Evolutionary conservation across 495 filamentous ascomycete species (phyloP).

Genomic region (Terfezia boudieri): DNA sequence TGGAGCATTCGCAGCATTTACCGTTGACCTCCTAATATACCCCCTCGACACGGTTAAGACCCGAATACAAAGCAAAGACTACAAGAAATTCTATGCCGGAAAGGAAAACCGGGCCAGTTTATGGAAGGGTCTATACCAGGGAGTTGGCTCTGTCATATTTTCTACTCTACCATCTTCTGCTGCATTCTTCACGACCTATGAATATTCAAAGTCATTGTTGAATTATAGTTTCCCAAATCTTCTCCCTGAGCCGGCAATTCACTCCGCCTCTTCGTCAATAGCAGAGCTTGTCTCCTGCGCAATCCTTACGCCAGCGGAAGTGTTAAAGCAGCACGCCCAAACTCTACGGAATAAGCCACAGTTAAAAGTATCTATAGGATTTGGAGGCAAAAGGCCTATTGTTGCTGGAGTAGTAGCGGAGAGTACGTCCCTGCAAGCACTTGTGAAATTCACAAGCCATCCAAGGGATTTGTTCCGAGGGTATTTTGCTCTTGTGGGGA

Average conservation of each 20-base stretch:
- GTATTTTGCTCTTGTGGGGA: constrained; percentile 52
- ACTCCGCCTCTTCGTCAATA: constrained; percentile 45
- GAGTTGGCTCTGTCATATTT: constrained; percentile 69
- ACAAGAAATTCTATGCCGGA: constrained; percentile 24
- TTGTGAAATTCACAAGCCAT: constrained; percentile 20
- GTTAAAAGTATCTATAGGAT: constrained; percentile 8
- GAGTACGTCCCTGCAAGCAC: constrained; percentile 25
- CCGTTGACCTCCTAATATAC: constrained; percentile 59
- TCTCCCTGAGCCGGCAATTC: constrained; percentile 40
- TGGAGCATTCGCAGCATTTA: constrained; percentile 59
- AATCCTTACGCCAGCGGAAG: constrained; percentile 73
- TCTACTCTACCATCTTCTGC: constrained; percentile 65
- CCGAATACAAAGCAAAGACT: constrained; percentile 56
- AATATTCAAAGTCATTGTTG: constrained; percentile 40
- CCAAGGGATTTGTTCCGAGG: constrained; percentile 42
- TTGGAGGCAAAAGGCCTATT: constrained; percentile 3
- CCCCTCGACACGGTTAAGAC: constrained; percentile 75
- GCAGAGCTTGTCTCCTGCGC: constrained; percentile 65
- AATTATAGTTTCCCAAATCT: constrained; percentile 17
- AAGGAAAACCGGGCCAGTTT: constrained; percentile 32
- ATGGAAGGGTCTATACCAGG: constrained; percentile 66
- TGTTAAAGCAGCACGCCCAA: constrained; percentile 86
- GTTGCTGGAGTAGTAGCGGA: neutral
- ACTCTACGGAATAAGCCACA: constrained; percentile 21
- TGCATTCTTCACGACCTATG: constrained; percentile 79